Conservation (phyloP, 805 yeast genomes). For the Cyberlindnera americana region DNA sequence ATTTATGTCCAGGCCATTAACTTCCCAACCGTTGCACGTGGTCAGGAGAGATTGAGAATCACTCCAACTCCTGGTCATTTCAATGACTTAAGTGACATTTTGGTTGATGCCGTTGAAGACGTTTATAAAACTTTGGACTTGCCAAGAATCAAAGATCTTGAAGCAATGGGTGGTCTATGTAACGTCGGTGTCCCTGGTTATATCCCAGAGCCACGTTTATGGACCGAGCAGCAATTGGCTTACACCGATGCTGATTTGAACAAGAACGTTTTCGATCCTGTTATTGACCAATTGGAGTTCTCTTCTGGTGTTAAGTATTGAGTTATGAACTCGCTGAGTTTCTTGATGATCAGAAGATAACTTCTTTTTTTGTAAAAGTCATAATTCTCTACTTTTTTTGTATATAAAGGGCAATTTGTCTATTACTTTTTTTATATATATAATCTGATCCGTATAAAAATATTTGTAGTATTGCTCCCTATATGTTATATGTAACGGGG, state of each 20-base stretch:
- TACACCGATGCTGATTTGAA: constrained; percentile 63
- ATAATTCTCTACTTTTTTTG: no score
- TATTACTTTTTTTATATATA: neutral
- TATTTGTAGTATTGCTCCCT: no score
- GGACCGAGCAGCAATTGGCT: constrained; percentile 80
- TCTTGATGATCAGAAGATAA: no score
- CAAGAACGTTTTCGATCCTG: constrained; percentile 62
- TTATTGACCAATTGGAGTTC: constrained; percentile 59
- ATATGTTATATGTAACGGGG: no score
- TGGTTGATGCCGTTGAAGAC: constrained; percentile 74
- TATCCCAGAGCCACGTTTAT: constrained; percentile 57
- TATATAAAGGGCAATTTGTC: no score
- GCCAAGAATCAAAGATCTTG: constrained; percentile 78
- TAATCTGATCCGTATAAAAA: neutral
- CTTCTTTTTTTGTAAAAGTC: no score
- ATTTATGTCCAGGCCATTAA: constrained; percentile 98
- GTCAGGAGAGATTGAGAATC: constrained; percentile 92
- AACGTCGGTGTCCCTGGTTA: constrained; percentile 70
- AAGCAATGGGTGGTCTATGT: constrained; percentile 77
- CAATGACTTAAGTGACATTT: constrained; percentile 66
- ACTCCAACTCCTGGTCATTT: constrained; percentile 99
- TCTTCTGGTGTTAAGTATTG: constrained; percentile 55
- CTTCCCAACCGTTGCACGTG: constrained; percentile 96
- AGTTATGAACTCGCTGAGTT: neutral
- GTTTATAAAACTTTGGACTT: constrained; percentile 74